Evolutionary conservation across 2,329 filamentous ascomycete species (phyloP), one percentile per base, ranked within the genome.

Genomic region (Pyrenochaeta sp.): DNA sequence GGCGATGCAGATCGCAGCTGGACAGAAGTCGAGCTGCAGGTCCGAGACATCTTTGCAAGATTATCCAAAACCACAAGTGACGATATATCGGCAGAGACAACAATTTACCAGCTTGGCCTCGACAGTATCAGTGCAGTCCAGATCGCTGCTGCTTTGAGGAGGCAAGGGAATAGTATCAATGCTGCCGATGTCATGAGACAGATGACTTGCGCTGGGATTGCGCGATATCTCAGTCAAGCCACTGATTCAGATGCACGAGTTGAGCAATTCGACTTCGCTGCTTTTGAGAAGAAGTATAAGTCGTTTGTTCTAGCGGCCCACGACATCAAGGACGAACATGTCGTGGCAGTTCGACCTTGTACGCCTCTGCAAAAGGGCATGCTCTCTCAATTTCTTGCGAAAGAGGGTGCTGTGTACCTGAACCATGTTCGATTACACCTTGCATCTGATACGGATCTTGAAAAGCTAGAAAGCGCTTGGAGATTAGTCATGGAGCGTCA

Each of bases 81-180:
- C 0, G 73, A 72, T 0, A 85, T 96, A 32, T 60, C 65, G 3
- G 78, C 77, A 9, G 65, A 80, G 7, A 90, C 84, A 0, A 90
- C 89, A 0, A 90, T 97, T 35, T 96, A 93, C 59, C 85, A 88
- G 44, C 81, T 96, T n/a, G 93, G 93, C 0, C 75, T 96, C 3
- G 92, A 96, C 69, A 96, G 92, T 65, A 94, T 97, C 60, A 92
- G 88, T 48, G 89, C 90, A 0, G 79, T 83, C 11, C 91, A 96
- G 61, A 77, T 96, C 7, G 89, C 90, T 1, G 79, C 83, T 1
- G 73, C 79, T 18, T 74, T 96, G 11, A 83, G 87, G 13, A 80
- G 77, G 26, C 60, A 78, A 13, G 85, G 84, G 0, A 74, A 84
- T 26, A 61, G 67, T 1, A 70, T 91, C 0, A 83, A 84, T 1